These are phyloP conservation scores for Globisporangium paddicum DNA, from an alignment of 352 stramenopile species.

Conservation along the genomic window DNA sequence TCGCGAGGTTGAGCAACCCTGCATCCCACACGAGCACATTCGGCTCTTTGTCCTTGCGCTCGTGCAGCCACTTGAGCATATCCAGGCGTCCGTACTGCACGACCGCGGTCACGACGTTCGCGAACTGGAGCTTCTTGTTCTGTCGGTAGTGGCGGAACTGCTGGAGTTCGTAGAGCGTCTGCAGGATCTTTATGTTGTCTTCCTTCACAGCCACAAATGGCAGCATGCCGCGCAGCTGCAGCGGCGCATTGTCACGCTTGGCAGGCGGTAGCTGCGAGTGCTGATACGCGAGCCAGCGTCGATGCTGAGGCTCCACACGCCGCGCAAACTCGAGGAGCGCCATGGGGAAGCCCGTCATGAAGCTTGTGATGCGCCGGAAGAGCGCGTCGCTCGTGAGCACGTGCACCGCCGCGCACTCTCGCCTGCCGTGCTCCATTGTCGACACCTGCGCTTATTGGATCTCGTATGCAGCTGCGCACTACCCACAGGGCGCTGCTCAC, in stretches of 20 bases:
- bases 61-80: slow-evolving; percentile 6
- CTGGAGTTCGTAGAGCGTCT: not conserved
- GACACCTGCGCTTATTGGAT: not conserved
- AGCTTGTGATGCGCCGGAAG: not conserved
- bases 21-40: not conserved
- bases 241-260: not conserved
- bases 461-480: no score
- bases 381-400: slow-evolving; percentile 1
- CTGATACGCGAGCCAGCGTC: slow-evolving; percentile 1
- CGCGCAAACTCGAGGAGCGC: not conserved
- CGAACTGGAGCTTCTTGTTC: not conserved
- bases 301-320: not conserved
- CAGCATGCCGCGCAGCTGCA: not conserved
- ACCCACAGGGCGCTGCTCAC: not conserved
- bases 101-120: not conserved
- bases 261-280: not conserved
- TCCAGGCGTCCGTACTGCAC: slow-evolving; percentile 3
- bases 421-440: not conserved
- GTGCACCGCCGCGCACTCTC: not conserved
- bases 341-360: not conserved
- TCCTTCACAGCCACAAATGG: not conserved
- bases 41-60: not conserved
- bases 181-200: not conserved
- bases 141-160: not conserved
- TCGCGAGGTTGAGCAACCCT: not conserved